Percentiles rank a stretch among this genome's conserved stretches.
phyloP scores from a whole-genome alignment of 2,329 filamentous ascomycete genomes.

The Aspergillus ruber region DNA sequence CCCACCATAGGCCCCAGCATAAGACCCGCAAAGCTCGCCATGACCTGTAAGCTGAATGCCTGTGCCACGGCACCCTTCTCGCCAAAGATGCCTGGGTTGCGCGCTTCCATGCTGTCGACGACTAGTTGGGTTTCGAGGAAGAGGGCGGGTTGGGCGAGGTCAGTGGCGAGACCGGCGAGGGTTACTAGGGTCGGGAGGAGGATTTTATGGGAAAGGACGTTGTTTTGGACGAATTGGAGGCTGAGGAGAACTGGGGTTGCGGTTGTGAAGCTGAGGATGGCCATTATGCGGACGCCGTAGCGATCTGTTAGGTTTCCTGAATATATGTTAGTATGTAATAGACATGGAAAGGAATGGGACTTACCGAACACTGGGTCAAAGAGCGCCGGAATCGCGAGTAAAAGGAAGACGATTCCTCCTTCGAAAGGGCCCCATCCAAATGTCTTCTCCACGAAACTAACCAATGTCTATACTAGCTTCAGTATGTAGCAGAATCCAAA shows the following conservation, averaged over 20 bases:
- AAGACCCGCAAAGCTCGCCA: slow-evolving; percentile 54
- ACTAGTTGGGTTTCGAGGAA: slow-evolving; percentile 62
- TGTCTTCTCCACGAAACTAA: slow-evolving; percentile 46
- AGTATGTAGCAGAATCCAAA: neutral
- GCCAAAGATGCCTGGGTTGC: slow-evolving; percentile 62
- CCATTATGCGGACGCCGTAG: slow-evolving; percentile 57
- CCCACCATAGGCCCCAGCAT: slow-evolving; percentile 53
- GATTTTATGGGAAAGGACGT: slow-evolving; percentile 55
- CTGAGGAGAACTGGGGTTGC: slow-evolving; percentile 56
- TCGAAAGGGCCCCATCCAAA: slow-evolving; percentile 52
- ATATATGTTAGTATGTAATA: slow-evolving; percentile 5
- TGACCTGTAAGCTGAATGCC: slow-evolving; percentile 56
- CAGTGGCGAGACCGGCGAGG: slow-evolving; percentile 52
- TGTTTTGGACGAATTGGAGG: slow-evolving; percentile 54
- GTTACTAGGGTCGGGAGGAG: slow-evolving; percentile 58
- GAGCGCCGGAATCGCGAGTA: slow-evolving; percentile 55
- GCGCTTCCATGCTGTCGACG: slow-evolving; percentile 51
- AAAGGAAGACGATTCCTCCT: slow-evolving; percentile 52
- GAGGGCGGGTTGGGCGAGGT: slow-evolving; percentile 55
- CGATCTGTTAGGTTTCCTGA: slow-evolving; percentile 45
- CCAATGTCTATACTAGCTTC: slow-evolving; percentile 26
- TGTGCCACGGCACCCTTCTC: slow-evolving; percentile 51
- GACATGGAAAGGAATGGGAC: neutral
- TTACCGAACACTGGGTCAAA: slow-evolving; percentile 49
- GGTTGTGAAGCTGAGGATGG: slow-evolving; percentile 48